Evolutionary conservation across 2,329 filamentous ascomycete genomes (phyloP), one percentile per base, ranked within the genome.

Genomic region (Trichoderma sp.): DNA sequence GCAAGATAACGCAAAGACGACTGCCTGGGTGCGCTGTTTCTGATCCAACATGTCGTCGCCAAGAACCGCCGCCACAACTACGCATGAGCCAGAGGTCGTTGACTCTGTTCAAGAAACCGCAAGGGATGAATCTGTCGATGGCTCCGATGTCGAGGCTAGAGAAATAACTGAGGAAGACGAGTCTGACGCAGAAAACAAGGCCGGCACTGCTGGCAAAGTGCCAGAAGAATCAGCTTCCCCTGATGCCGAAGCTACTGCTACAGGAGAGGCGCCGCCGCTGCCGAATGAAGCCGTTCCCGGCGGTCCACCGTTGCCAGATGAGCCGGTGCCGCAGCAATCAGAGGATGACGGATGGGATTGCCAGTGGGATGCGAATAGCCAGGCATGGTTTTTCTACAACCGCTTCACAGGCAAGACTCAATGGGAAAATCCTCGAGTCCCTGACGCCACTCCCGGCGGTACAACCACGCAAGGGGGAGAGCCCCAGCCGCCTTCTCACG

Each of bases 321-420:
- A 84, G 68, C 78, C 80, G 15, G 73, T 76, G 59, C 80, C 84
- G 74, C 70, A 84, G 64, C 84, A 89, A 68, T 8, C 63, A 56
- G 87, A 90, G 76, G 86, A 89, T 69, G 88, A 90, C 73, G 93
- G 93, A 68, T 97, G 93, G 93, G 89, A 91, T 68, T 89, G 88
- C 39, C 84, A 91, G 68, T 96, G 92, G 91, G 92, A 96, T 73
- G 80, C 85, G 27, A 83, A 78, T 61, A 84, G 86, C 2, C 85
- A 90, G 71, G 85, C 88, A 5, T 97, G 89, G 81, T 96, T 93
- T 80, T 97, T 96, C 80, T 89, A 89, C 83, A 97, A 97, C 77
- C 88, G 90, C 72, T 89, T 91, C 77, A 95, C 92, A 4, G 85
- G 87, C 39, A 81, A 86, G 68, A 88, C 88, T 64, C 93, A 95